These are phyloP conservation scores for Picea glauca DNA, from an alignment of 75 land plant genomes.

Conservation along the genomic window DNA sequence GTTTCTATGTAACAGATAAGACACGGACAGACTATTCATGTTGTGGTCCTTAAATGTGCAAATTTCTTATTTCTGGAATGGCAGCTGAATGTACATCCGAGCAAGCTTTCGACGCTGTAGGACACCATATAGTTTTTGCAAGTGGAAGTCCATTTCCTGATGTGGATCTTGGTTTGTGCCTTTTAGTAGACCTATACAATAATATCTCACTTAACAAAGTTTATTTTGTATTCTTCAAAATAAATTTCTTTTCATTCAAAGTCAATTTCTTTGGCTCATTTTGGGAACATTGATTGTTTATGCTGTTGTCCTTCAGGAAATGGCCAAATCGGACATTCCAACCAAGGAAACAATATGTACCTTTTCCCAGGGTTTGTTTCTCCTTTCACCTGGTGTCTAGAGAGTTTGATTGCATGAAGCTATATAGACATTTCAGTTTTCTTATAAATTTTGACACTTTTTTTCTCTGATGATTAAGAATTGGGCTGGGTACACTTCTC, in stretches of 20 bases:
- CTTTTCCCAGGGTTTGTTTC: slow-evolving; percentile 91
- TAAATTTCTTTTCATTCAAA: not conserved
- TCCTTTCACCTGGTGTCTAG: not conserved
- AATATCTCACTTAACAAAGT: not conserved
- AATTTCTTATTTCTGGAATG: slow-evolving; percentile 3
- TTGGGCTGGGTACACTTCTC: slow-evolving; percentile 93
- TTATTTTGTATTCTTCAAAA: not conserved
- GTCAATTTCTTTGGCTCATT: not conserved
- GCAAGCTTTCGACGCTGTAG: slow-evolving; percentile 79
- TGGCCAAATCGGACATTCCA: slow-evolving; percentile 89
- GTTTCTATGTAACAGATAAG: not conserved
- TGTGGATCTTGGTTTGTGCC: slow-evolving; percentile 79
- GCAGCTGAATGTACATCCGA: slow-evolving; percentile 98
- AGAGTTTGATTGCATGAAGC: not conserved
- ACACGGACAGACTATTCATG: not conserved
- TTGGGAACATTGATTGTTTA: not conserved
- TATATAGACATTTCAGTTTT: not conserved
- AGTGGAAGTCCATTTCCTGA: slow-evolving; percentile 97
- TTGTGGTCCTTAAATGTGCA: not conserved
- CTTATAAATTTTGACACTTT: not conserved
- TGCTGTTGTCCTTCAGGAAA: slow-evolving; percentile 45
- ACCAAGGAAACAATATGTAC: slow-evolving; percentile 99
- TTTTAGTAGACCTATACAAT: not conserved
- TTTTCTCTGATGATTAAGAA: slow-evolving; percentile 35
- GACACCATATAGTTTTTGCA: slow-evolving; percentile 87